Evolutionary conservation across 2,329 filamentous ascomycete species (phyloP).

Genomic region (Ustulina deusta): DNA sequence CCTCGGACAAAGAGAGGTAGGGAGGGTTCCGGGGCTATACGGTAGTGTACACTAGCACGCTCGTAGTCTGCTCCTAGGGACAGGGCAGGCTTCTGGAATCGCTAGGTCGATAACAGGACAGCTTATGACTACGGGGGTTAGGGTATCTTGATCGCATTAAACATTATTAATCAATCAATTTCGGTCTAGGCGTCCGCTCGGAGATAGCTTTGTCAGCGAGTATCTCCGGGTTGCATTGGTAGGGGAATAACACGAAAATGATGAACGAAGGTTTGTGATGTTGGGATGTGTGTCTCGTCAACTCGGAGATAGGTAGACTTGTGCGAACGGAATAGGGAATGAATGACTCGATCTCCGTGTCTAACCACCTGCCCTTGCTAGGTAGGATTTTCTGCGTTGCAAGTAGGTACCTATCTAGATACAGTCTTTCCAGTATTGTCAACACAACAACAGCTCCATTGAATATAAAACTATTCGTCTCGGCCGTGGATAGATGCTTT

Average conservation of each 20-base stretch:
- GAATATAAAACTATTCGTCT: constrained; percentile 19
- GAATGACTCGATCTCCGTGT: constrained; percentile 6
- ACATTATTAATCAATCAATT: constrained; percentile 23
- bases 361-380: constrained; percentile 14
- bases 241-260: not conserved
- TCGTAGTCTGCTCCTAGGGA: not conserved
- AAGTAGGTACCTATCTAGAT: not conserved
- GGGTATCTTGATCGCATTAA: not conserved
- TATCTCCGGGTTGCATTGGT: constrained; percentile 7
- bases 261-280: constrained; percentile 6
- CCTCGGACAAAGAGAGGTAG: not conserved
- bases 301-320: constrained; percentile 1
- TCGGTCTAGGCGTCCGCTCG: constrained; percentile 7
- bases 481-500: not conserved
- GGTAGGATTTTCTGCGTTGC: constrained; percentile 6
- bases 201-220: constrained; percentile 14
- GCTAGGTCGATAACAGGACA: not conserved
- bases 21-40: not conserved
- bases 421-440: not conserved
- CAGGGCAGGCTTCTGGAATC: not conserved
- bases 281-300: constrained; percentile 1
- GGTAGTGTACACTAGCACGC: not conserved
- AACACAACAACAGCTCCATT: not conserved
- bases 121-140: not conserved
- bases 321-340: constrained; percentile 2